Conservation (phyloP, 148 eudicot species). For the Vaccinium darrowii region DNA sequence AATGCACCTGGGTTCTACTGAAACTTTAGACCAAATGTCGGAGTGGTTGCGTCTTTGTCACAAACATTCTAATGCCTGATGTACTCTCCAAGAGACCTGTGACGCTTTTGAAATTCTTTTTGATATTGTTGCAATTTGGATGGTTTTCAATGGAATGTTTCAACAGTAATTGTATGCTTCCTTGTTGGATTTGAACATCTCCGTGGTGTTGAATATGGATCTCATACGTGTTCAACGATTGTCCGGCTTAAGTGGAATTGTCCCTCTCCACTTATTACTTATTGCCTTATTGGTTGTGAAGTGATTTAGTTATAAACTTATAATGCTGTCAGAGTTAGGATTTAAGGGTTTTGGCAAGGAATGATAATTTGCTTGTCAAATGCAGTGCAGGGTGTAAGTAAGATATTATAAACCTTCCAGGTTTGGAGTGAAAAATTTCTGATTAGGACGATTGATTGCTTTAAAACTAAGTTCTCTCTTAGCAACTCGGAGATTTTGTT, state of each 20-base stretch:
- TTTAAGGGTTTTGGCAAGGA: not conserved
- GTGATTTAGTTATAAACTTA: not conserved
- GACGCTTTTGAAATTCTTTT: not conserved
- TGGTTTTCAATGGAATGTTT: slow-evolving; percentile 1
- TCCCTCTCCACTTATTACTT: not conserved
- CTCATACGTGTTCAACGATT: no score
- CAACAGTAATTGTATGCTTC: not conserved
- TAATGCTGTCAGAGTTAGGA: not conserved
- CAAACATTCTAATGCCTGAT: not conserved
- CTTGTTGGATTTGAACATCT: not conserved
- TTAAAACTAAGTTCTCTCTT: not conserved
- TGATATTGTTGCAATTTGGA: not conserved
- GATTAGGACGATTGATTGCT: not conserved
- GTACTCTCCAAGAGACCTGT: not conserved
- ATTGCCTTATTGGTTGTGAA: not conserved
- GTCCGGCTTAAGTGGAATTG: no score
- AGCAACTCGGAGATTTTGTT: not conserved
- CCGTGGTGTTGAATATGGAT: not conserved
- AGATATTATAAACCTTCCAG: not conserved
- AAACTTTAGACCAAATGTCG: not conserved
- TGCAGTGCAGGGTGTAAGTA: not conserved
- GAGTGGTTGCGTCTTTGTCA: not conserved
- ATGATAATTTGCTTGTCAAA: not conserved
- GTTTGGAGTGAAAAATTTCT: not conserved
- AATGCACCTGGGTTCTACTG: not conserved